Conservation (phyloP, 345 rosid genomes). For the Excoecaria agallocha region DNA sequence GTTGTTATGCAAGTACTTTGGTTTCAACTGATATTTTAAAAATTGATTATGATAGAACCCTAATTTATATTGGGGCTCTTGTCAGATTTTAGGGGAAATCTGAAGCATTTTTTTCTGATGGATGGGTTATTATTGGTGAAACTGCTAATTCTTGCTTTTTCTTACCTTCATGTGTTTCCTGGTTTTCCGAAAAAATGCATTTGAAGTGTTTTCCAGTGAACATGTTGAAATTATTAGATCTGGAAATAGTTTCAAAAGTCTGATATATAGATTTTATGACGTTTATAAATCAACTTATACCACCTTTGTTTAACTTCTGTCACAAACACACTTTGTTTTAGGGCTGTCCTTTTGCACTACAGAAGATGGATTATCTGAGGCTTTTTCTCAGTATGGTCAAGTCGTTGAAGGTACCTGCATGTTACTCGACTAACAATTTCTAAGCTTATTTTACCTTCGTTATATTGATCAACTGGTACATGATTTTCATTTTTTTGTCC, state of each 20-base stretch:
- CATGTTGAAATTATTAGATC: not conserved
- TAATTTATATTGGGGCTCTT: not conserved
- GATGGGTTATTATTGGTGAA: not conserved
- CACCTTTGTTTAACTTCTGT: not conserved
- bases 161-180: not conserved
- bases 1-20: not conserved
- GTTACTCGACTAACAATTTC: not conserved
- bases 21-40: not conserved
- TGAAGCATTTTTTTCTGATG: not conserved
- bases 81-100: not conserved
- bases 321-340: conserved; percentile 22
- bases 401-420: conserved; percentile 67
- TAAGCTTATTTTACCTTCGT: not conserved
- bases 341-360: conserved; percentile 71
- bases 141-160: not conserved
- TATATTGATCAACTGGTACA: not conserved
- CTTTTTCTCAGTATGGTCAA: conserved; percentile 80
- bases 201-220: not conserved
- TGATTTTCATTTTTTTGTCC: conserved; percentile 8
- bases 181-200: not conserved
- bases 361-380: conserved; percentile 59
- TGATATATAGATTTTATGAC: not conserved
- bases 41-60: too few species aligned
- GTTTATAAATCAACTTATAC: not conserved
- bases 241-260: not conserved